Percentiles rank a stretch among this genome's conserved stretches.
Conservation (phyloP, 768 basidiomycete species). For the Lyophyllum shimeji region DNA sequence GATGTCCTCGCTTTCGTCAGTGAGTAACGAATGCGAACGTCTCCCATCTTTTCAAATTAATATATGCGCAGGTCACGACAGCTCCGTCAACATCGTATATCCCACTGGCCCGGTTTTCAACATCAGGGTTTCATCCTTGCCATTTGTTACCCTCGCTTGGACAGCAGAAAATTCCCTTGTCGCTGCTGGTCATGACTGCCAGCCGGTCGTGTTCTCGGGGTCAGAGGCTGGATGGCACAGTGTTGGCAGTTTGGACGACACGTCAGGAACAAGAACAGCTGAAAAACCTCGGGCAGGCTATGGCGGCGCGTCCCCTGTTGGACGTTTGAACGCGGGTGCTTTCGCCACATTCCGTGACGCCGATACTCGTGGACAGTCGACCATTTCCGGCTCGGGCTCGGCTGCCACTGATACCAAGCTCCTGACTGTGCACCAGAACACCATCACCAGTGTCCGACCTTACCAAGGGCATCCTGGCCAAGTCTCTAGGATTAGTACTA, state of each 20-base stretch:
- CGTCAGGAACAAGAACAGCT: constrained; percentile 46
- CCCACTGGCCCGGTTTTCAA: constrained; percentile 77
- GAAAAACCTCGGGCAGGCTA: constrained; percentile 44
- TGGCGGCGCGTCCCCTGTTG: constrained; percentile 48
- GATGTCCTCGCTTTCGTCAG: constrained; percentile 91
- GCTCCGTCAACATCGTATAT: constrained; percentile 90
- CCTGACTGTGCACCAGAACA: constrained; percentile 95
- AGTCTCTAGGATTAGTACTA: constrained; percentile 81
- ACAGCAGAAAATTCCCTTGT: constrained; percentile 79
- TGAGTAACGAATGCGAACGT: constrained; percentile 39
- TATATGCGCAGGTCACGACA: constrained; percentile 80
- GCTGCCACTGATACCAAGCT: constrained; percentile 67
- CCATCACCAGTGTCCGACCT: constrained; percentile 87
- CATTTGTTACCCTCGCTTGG: constrained; percentile 85
- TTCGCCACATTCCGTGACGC: constrained; percentile 94
- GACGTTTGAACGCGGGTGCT: constrained; percentile 88
- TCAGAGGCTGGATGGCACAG: constrained; percentile 75
- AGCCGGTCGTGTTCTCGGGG: constrained; percentile 86
- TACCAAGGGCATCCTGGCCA: constrained; percentile 61
- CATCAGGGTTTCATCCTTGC: constrained; percentile 76
- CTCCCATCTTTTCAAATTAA: not conserved
- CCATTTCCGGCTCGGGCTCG: constrained; percentile 24
- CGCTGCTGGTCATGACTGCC: constrained; percentile 97
- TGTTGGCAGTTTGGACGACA: constrained; percentile 83
- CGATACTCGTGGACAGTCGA: constrained; percentile 69